A percentile compares a stretch with the other conserved stretches of the same genome.
These are phyloP conservation scores for Trametes maxima DNA, from an alignment of 768 basidiomycete species.

Conservation along the genomic window DNA sequence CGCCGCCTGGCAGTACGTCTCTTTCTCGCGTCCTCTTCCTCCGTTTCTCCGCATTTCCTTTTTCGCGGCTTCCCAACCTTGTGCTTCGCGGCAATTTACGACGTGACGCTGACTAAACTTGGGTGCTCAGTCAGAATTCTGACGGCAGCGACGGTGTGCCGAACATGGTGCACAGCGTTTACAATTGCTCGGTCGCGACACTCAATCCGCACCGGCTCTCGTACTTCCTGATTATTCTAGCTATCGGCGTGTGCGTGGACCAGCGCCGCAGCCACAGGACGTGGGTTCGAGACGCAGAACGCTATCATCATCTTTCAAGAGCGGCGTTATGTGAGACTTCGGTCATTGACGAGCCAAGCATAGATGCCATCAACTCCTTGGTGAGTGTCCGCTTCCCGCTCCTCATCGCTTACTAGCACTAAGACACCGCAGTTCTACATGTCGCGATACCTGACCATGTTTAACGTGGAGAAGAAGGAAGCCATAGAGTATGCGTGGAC, in stretches of 20 bases:
- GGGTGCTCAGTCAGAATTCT: conserved; percentile 44
- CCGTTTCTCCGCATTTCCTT: conserved; percentile 7
- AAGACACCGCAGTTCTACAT: conserved; percentile 55
- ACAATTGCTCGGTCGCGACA: conserved; percentile 58
- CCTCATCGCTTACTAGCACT: neutral
- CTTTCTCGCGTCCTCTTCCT: conserved; percentile 11
- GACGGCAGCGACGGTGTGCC: conserved; percentile 72
- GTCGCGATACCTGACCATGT: conserved; percentile 75
- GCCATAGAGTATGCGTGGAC: conserved; percentile 77
- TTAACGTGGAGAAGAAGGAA: conserved; percentile 73
- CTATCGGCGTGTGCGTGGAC: conserved; percentile 72
- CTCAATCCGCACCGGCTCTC: conserved; percentile 69
- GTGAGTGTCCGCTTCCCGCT: conserved; percentile 34
- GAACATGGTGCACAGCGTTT: conserved; percentile 69
- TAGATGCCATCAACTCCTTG: conserved; percentile 69
- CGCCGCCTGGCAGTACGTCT: conserved; percentile 72
- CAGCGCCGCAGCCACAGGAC: conserved; percentile 26
- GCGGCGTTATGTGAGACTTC: conserved; percentile 72
- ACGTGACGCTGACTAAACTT: conserved; percentile 14
- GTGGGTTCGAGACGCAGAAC: conserved; percentile 45
- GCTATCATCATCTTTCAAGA: conserved; percentile 59
- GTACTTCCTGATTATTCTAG: conserved; percentile 69
- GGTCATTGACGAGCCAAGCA: conserved; percentile 73
- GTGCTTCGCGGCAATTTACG: conserved; percentile 19
- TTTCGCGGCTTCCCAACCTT: conserved; percentile 7